These are phyloP conservation scores for Salix dunnii DNA, from an alignment of 345 rosid genomes.

Conservation along the genomic window DNA sequence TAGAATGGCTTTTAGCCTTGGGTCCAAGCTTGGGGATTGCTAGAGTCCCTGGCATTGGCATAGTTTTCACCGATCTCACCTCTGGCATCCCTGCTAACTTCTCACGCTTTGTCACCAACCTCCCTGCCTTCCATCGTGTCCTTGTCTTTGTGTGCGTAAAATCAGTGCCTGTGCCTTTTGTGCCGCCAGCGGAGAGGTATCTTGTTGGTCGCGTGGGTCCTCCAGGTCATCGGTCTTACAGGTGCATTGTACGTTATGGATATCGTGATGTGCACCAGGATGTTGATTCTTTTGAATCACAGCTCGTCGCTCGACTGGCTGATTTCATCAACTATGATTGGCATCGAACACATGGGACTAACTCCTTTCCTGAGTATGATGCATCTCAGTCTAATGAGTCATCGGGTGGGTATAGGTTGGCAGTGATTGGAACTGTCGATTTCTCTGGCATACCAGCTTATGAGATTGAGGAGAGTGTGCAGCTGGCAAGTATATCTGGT, in stretches of 20 bases:
- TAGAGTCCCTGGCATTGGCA: conserved; percentile 89
- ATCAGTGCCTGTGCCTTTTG: conserved; percentile 88
- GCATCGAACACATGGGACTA: conserved; percentile 23
- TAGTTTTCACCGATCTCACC: conserved; percentile 89
- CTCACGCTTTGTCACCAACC: conserved; percentile 97
- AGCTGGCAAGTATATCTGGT: conserved; percentile 64
- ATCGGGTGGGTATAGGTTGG: conserved; percentile 55
- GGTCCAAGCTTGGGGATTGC: conserved; percentile 91
- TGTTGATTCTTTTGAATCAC: conserved; percentile 77
- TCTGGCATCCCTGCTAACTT: conserved; percentile 97
- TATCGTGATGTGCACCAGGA: conserved; percentile 97
- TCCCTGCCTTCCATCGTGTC: conserved; percentile 91
- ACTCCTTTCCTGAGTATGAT: conserved; percentile 12
- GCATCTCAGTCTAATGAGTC: conserved; percentile 42
- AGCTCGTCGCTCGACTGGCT: conserved; percentile 59
- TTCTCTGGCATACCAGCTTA: conserved; percentile 40
- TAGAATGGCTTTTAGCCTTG: conserved; percentile 93
- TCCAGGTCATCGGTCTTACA: conserved; percentile 70
- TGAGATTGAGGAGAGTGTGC: conserved; percentile 57
- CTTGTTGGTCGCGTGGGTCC: conserved; percentile 97
- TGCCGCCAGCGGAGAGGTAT: conserved; percentile 86
- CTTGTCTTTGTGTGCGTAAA: conserved; percentile 90
- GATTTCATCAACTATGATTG: conserved; percentile 79
- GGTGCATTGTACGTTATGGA: conserved; percentile 89
- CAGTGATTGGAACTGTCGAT: conserved; percentile 69